A percentile compares a stretch with the other conserved stretches of the same genome.
phyloP scores from a whole-genome alignment of 441 rosid genomes.

The Erysimum pusillum region DNA sequence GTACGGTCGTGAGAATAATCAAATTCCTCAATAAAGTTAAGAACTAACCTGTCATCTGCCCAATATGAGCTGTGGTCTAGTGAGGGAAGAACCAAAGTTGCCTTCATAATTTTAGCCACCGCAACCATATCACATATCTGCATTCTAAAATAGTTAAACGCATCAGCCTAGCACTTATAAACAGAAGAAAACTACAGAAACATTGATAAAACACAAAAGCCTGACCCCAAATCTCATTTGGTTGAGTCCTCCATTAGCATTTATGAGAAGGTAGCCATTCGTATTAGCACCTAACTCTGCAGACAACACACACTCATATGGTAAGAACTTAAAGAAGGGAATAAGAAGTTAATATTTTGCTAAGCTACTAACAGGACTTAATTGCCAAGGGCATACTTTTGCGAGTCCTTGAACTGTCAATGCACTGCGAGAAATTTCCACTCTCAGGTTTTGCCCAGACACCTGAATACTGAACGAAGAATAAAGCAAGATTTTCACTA shows the following conservation, averaged over 20 bases:
- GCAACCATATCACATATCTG: constrained; percentile 99
- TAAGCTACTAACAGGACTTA: no score
- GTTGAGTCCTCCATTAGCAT: constrained; percentile 98
- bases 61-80: constrained; percentile 91
- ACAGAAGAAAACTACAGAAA: constrained; percentile 29
- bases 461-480: constrained; percentile 67
- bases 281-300: constrained; percentile 77
- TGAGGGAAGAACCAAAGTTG: constrained; percentile 91
- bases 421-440: constrained; percentile 77
- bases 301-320: constrained; percentile 24
- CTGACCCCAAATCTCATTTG: constrained; percentile 99
- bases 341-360: no score
- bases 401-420: constrained; percentile 57
- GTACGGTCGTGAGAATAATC: background rate
- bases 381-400: constrained; percentile 66
- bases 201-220: constrained; percentile 53
- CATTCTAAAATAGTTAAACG: constrained; percentile 61
- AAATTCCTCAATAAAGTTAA: constrained; percentile 1
- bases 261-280: constrained; percentile 85
- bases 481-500: constrained; percentile 30
- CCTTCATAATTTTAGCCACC: constrained; percentile 88
- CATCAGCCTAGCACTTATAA: constrained; percentile 54
- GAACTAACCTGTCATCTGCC: constrained; percentile 82
- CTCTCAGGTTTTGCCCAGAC: constrained; percentile 86
- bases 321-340: constrained; percentile 24